Percentiles rank a stretch among this genome's conserved stretches.
Evolutionary conservation across 108 stramenopile genomes (phyloP).

Genomic region (Schizochytrium sp.): DNA sequence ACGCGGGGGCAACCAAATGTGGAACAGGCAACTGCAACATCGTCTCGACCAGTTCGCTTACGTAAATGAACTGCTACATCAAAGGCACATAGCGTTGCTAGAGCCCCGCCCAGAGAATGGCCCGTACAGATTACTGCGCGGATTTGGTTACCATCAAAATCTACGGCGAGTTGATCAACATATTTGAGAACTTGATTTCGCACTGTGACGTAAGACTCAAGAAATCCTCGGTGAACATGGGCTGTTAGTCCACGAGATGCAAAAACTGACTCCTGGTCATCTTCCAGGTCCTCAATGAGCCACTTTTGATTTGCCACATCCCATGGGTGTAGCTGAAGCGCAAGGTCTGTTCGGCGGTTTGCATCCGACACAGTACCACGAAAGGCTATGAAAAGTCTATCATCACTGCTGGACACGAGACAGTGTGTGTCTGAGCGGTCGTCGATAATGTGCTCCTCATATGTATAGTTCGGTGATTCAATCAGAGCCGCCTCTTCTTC

Average conservation of each 20-base stretch:
- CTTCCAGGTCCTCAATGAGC: slow-evolving; percentile 11
- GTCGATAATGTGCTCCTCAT: slow-evolving; percentile 28
- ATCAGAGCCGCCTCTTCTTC: slow-evolving; percentile 27
- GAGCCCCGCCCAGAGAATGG: slow-evolving; percentile 11
- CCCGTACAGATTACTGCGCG: slow-evolving; percentile 50
- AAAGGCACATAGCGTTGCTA: slow-evolving; percentile 39
- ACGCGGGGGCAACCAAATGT: slow-evolving; percentile 42
- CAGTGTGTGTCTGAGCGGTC: background rate
- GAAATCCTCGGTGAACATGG: slow-evolving; percentile 28
- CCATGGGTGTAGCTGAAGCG: background rate
- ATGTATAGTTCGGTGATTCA: background rate
- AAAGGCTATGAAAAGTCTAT: slow-evolving; percentile 27
- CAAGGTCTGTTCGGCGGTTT: background rate
- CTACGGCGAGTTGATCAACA: background rate
- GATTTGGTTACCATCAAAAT: background rate
- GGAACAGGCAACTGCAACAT: slow-evolving; percentile 6
- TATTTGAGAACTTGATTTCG: background rate
- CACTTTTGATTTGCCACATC: background rate
- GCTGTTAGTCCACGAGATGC: slow-evolving; percentile 8
- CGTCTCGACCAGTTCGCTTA: background rate
- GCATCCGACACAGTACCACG: slow-evolving; percentile 10
- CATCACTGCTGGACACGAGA: background rate
- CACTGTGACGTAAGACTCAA: background rate
- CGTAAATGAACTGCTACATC: background rate
- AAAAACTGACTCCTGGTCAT: slow-evolving; percentile 7